Percentiles rank a stretch among this genome's conserved stretches.
Conservation (phyloP, 257 asterid species). For the Solanum tarapatanum region DNA sequence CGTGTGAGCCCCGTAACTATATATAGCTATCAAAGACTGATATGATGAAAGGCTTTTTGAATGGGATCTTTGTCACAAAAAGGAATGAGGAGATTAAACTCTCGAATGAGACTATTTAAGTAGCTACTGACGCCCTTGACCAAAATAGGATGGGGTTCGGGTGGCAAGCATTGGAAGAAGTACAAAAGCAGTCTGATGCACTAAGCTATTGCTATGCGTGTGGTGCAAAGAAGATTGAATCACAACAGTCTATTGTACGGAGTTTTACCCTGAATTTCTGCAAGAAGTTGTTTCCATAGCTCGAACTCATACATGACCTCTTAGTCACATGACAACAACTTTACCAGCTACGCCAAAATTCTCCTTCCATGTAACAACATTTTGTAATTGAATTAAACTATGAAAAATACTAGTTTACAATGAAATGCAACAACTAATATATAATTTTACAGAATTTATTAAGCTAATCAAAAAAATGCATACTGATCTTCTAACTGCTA, state of each 20-base stretch:
- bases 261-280: too few species aligned
- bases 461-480: background rate
- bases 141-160: background rate
- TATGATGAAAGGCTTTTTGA: background rate
- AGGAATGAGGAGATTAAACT: background rate
- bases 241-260: background rate
- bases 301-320: too few species aligned
- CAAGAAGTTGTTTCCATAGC: background rate
- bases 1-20: background rate
- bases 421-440: too few species aligned
- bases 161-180: background rate
- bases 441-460: too few species aligned
- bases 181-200: background rate
- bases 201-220: accelerated
- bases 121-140: background rate
- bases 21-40: background rate
- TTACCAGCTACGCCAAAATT: too few species aligned
- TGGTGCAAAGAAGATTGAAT: background rate
- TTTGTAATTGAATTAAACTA: too few species aligned
- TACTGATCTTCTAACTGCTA: background rate
- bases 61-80: background rate
- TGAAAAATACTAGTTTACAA: too few species aligned
- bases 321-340: background rate
- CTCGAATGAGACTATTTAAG: background rate
- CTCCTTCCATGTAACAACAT: background rate